phyloP scores from a whole-genome alignment of 1,284 basidiomycete genomes.

The Abortiporus biennis region DNA sequence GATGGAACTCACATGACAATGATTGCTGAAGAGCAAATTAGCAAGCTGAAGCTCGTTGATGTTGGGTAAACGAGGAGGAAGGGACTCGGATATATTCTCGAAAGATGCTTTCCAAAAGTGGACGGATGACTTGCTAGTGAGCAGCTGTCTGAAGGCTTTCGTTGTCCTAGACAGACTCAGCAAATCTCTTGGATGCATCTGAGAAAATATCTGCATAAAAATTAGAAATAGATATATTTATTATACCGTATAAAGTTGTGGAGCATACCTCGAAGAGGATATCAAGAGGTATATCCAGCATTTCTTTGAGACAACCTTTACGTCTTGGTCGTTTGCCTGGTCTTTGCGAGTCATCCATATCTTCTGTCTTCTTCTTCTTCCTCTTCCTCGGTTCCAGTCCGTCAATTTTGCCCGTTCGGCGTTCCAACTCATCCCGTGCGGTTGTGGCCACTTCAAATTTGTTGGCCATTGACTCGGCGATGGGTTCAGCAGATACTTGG shows the following conservation, averaged over 20 bases:
- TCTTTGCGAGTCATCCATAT: no score
- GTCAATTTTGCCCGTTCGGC: no score
- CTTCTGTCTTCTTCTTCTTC: no score
- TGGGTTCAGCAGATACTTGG: no score
- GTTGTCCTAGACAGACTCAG: conserved; percentile 12
- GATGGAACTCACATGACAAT: conserved; percentile 12
- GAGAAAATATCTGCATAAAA: conserved; percentile 5
- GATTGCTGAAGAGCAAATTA: conserved; percentile 10
- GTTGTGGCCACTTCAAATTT: no score
- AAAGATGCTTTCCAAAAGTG: conserved; percentile 11
- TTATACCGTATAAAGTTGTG: neutral
- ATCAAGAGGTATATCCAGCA: neutral
- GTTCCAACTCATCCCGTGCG: no score
- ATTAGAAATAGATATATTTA: neutral
- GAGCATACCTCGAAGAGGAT: neutral
- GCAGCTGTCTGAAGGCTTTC: conserved; percentile 9
- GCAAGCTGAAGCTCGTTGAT: conserved; percentile 13
- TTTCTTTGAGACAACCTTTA: conserved; percentile 1
- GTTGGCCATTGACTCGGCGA: no score
- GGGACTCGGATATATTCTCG: conserved; percentile 1
- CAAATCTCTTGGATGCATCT: conserved; percentile 14
- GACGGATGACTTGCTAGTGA: conserved; percentile 9
- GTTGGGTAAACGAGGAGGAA: conserved; percentile 13
- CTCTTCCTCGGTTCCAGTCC: no score
- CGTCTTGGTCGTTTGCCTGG: no score